phyloP scores from a whole-genome alignment of 768 basidiomycete species.

The Leucosporidium yakuticum region DNA sequence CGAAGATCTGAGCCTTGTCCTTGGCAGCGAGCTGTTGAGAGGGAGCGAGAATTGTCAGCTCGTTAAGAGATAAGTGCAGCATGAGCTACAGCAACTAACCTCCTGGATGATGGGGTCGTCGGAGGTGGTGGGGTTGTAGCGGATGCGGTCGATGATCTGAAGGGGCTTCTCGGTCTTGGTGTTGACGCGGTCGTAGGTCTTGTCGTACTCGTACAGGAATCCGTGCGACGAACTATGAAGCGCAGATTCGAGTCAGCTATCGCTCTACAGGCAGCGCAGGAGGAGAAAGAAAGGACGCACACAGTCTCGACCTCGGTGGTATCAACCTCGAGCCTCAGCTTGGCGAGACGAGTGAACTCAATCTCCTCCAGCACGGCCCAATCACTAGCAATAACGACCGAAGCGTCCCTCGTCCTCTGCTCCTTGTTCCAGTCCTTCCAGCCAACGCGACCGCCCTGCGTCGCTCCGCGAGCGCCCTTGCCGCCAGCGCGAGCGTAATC shows the following conservation, averaged over 20 bases:
- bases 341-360: constrained; percentile 84
- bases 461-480: constrained; percentile 46
- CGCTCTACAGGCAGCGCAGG: neutral
- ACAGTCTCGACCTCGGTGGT: constrained; percentile 69
- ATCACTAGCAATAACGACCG: constrained; percentile 80
- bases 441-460: constrained; percentile 58
- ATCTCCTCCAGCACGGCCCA: constrained; percentile 98
- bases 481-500: constrained; percentile 44
- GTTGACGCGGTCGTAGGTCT: constrained; percentile 87
- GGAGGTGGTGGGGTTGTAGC: constrained; percentile 95
- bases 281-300: constrained; percentile 50
- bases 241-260: constrained; percentile 11
- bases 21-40: constrained; percentile 79
- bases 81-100: constrained; percentile 47
- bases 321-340: constrained; percentile 88
- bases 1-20: constrained; percentile 77
- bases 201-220: constrained; percentile 85
- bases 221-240: constrained; percentile 70
- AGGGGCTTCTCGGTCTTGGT: constrained; percentile 87
- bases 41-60: constrained; percentile 18
- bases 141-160: constrained; percentile 86
- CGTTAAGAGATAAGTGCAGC: constrained; percentile 5
- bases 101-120: constrained; percentile 96
- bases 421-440: constrained; percentile 91
- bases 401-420: constrained; percentile 86